Conservation (phyloP, 2,329 filamentous ascomycete species). For the Xylariomycetidae sp. region DNA sequence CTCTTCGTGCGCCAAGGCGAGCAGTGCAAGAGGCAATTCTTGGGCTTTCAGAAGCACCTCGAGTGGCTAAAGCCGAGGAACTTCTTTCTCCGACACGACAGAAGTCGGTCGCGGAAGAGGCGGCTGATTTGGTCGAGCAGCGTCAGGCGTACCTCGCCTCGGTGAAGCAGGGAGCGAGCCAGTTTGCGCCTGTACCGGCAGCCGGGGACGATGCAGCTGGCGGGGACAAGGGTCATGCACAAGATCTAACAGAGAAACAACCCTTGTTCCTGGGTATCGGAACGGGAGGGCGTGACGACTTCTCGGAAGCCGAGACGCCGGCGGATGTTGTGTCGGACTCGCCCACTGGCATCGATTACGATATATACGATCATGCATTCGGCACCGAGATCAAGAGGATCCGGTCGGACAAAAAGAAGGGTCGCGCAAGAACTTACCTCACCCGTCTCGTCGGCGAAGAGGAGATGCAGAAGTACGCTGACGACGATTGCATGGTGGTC, state of each 20-base stretch:
- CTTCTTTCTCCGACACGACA: slow-evolving; percentile 8
- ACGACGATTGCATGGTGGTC: slow-evolving; percentile 31
- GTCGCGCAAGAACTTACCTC: slow-evolving; percentile 39
- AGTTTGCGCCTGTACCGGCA: slow-evolving; percentile 24
- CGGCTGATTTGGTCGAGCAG: slow-evolving; percentile 41
- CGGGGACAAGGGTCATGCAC: slow-evolving; percentile 54
- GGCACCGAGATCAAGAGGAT: slow-evolving; percentile 65
- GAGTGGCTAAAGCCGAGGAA: no score
- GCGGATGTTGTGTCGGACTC: slow-evolving; percentile 67
- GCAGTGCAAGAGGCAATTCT: slow-evolving; percentile 12
- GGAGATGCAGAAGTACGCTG: slow-evolving; percentile 31
- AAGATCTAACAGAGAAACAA: slow-evolving; percentile 55
- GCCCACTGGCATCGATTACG: slow-evolving; percentile 74
- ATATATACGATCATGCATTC: slow-evolving; percentile 86
- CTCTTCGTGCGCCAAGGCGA: slow-evolving; percentile 11
- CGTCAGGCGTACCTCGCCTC: slow-evolving; percentile 36
- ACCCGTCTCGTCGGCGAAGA: slow-evolving; percentile 42
- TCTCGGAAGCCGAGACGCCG: slow-evolving; percentile 17
- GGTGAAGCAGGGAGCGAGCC: slow-evolving; percentile 21
- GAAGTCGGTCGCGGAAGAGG: slow-evolving; percentile 39
- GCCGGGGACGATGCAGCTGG: slow-evolving; percentile 10
- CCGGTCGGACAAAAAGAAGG: slow-evolving; percentile 28
- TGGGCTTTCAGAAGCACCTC: no score
- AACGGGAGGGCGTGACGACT: slow-evolving; percentile 49
- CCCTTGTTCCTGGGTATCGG: slow-evolving; percentile 73